phyloP scores from a whole-genome alignment of 352 stramenopile genomes.

The Pythium sp. region DNA sequence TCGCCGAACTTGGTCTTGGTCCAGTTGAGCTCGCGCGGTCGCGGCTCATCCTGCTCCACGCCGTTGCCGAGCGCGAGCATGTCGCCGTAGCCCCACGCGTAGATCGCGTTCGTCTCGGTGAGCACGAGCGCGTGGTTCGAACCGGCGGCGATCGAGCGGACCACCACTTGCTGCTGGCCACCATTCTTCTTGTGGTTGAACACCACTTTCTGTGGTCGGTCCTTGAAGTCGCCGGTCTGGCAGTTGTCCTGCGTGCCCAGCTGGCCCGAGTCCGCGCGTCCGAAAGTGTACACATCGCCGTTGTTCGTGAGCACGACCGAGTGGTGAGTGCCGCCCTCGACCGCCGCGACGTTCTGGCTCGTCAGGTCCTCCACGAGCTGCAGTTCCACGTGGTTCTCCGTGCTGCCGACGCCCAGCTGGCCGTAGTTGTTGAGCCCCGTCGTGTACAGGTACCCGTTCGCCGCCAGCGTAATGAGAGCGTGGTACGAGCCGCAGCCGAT shows the following conservation, averaged over 20 bases:
- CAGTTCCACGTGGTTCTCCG: slow-evolving; percentile 59
- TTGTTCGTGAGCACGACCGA: slow-evolving; percentile 89
- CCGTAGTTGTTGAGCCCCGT: slow-evolving; percentile 97
- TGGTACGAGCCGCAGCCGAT: slow-evolving; percentile 91
- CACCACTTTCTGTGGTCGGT: slow-evolving; percentile 69
- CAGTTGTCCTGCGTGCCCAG: slow-evolving; percentile 83
- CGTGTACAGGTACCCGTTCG: slow-evolving; percentile 86
- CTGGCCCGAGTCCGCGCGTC: slow-evolving; percentile 92
- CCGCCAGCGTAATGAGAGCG: slow-evolving; percentile 61
- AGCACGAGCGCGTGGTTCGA: slow-evolving; percentile 88
- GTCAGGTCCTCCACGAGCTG: slow-evolving; percentile 77
- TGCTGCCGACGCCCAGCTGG: slow-evolving; percentile 93
- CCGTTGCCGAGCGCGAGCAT: slow-evolving; percentile 90
- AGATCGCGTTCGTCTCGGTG: slow-evolving; percentile 71
- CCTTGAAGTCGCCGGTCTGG: slow-evolving; percentile 75
- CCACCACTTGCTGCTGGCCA: slow-evolving; percentile 16
- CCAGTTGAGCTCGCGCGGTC: slow-evolving; percentile 65
- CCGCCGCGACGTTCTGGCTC: slow-evolving; percentile 54
- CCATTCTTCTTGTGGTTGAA: slow-evolving; percentile 23
- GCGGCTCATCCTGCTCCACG: slow-evolving; percentile 75
- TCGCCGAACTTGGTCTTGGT: slow-evolving; percentile 63
- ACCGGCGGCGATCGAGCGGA: slow-evolving; percentile 56
- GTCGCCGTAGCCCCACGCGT: slow-evolving; percentile 92
- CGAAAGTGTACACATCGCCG: slow-evolving; percentile 90
- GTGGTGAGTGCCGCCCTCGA: slow-evolving; percentile 92